Percentiles rank a stretch among this genome's conserved stretches.
Conservation (phyloP, 805 yeast species). For the Deakozyma indianensis region DNA sequence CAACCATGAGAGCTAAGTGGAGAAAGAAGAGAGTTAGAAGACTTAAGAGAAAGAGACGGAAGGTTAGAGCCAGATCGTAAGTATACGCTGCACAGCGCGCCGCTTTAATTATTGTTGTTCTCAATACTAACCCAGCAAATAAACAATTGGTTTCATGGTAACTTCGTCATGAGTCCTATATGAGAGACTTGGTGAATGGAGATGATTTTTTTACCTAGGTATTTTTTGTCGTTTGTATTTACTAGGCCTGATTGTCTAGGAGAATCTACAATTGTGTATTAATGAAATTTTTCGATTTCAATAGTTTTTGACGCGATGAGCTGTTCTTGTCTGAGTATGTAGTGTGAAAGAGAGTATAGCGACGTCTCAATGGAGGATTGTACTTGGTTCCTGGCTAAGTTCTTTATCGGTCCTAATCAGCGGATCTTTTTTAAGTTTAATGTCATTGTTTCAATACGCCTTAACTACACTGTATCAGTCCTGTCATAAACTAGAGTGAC, state of each 20-base stretch:
- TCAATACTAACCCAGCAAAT: neutral
- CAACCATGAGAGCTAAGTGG: conserved; percentile 55
- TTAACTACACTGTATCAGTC: too few relatives aligned
- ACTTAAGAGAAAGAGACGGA: conserved; percentile 99
- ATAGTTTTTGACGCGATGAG: neutral
- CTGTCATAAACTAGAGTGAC: too few relatives aligned
- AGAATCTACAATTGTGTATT: neutral
- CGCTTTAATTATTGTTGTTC: neutral
- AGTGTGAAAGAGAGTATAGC: too few relatives aligned
- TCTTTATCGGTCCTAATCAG: too few relatives aligned
- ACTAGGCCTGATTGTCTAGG: neutral
- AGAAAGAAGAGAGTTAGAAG: conserved; percentile 99
- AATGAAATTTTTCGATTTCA: too few relatives aligned
- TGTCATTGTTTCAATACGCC: too few relatives aligned
- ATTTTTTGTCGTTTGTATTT: neutral
- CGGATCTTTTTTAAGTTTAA: too few relatives aligned
- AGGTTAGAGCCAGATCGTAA: conserved; percentile 94
- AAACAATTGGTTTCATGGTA: neutral
- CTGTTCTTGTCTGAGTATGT: too few relatives aligned
- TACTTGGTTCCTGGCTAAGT: too few relatives aligned
- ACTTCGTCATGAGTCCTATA: neutral
- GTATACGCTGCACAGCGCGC: conserved; percentile 5
- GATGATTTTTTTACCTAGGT: conserved; percentile 1
- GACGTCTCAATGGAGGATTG: too few relatives aligned
- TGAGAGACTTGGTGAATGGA: neutral